Conservation (phyloP, 257 asterid species). For the Verbena officinalis region DNA sequence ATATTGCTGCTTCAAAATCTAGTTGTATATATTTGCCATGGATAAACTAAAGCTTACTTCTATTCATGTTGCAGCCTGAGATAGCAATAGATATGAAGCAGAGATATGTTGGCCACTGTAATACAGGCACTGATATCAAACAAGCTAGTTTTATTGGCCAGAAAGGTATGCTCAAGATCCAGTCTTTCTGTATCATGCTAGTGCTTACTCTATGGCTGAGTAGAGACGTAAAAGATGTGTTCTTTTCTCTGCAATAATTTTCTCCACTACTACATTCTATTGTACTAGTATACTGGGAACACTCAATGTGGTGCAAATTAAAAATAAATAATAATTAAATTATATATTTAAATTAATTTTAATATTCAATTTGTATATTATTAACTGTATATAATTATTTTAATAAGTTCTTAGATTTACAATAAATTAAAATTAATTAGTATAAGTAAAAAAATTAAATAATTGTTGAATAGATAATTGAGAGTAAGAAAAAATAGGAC, state of each 20-base stretch:
- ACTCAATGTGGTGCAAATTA: too few relatives aligned
- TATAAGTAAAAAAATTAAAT: too few relatives aligned
- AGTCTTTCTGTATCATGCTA: slow-evolving; percentile 23
- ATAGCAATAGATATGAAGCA: slow-evolving; percentile 84
- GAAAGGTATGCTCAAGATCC: slow-evolving; percentile 55
- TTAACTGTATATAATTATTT: too few relatives aligned
- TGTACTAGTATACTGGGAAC: too few relatives aligned
- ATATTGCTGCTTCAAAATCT: neutral
- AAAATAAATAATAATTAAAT: too few relatives aligned
- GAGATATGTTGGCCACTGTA: slow-evolving; percentile 93
- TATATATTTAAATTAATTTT: too few relatives aligned
- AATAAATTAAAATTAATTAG: too few relatives aligned
- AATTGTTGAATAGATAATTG: too few relatives aligned
- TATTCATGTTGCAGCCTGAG: slow-evolving; percentile 71
- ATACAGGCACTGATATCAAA: slow-evolving; percentile 90
- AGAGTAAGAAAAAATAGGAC: too few relatives aligned
- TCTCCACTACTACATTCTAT: neutral
- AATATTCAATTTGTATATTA: too few relatives aligned
- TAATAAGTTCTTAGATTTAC: too few relatives aligned
- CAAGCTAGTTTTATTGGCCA: slow-evolving; percentile 97
- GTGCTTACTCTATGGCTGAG: slow-evolving; percentile 14
- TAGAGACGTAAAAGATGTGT: neutral
- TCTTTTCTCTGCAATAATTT: too few relatives aligned
- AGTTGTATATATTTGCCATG: slow-evolving; percentile 5
- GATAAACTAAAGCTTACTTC: slow-evolving; percentile 11